Conservation (phyloP, 2,329 filamentous ascomycete species). For the Ploettnerulaceae sp. region DNA sequence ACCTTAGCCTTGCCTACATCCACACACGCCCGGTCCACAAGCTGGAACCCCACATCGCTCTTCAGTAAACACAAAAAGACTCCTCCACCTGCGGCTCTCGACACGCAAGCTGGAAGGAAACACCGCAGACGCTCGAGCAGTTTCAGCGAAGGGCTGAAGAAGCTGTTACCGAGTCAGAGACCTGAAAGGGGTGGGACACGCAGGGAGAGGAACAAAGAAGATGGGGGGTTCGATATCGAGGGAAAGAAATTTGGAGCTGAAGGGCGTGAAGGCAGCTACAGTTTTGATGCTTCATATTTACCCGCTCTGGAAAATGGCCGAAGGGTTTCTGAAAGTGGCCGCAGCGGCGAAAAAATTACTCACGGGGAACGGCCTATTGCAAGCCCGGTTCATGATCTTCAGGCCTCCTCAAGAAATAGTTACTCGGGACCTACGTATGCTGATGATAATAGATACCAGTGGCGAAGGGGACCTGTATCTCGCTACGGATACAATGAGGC, state of each 20-base stretch:
- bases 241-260: too few species aligned
- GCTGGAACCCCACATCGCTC: conserved; percentile 5
- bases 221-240: not conserved
- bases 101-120: not conserved
- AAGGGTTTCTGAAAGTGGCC: not conserved
- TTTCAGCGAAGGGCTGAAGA: conserved; percentile 1
- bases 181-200: conserved; percentile 5
- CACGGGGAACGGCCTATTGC: not conserved
- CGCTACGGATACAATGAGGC: not conserved
- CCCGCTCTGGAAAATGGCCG: not conserved
- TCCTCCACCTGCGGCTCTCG: conserved; percentile 6
- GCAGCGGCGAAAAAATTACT: not conserved
- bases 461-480: not conserved
- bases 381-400: not conserved
- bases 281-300: not conserved
- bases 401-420: not conserved
- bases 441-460: not conserved
- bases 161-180: conserved; percentile 4
- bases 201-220: not conserved
- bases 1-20: not conserved
- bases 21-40: not conserved
- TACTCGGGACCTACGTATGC: not conserved
- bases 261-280: too few species aligned
- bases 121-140: conserved; percentile 2
- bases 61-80: conserved; percentile 2